Base-by-base conservation (phyloP, 805 yeast species). In the Starmerella kuoi region DNA sequence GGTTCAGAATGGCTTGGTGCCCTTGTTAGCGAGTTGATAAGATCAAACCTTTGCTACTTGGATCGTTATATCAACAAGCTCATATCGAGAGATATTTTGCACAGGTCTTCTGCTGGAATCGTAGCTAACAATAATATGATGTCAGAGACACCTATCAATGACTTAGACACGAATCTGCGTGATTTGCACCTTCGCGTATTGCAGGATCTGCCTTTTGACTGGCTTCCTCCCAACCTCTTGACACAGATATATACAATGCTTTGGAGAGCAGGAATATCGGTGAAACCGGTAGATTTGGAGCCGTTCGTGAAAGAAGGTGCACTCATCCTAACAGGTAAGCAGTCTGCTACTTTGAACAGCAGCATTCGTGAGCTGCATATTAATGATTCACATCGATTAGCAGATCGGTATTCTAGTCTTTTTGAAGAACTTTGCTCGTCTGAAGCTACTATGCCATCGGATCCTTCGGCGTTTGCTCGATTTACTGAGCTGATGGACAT, bases 41-140 rank as follows among this genome's bases (percentile, higher is more conserved):
- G 67, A 32, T 50, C 67, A 41, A 70, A 69, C 35, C 58, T 79
- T 20, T 67, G 80, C 20, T 60, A 73, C 2, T 65, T 77, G 14
- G 74, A 80, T 1, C 70, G 80, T 1, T 88, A 88, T 54, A 66
- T 87, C 44, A 66, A 96, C 53, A 74, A 77, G 51, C 63, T 87
- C 28, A 86, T 88, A 35, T 84, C 95, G 8, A 77, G 91, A 1
- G 98, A 96, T 4, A 67, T 85, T 1, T 73, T 87, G 6, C 21
- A 32, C 20, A 19, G 14, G 35, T 84, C 81, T 59, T n/a, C n/a
- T n/a, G 59, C 75, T 11, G 62, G n/a, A n/a, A n/a, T n/a, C n/a
- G n/a, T n/a, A n/a, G 28, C 28, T 9, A 25, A 25, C 28, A 11
- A 9, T 14, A 11, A 9, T 11, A 25, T 11, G 12, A 11, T 25